Base-by-base conservation (phyloP, 2,329 filamentous ascomycete genomes). In the Rasamsonia emersonii region DNA sequence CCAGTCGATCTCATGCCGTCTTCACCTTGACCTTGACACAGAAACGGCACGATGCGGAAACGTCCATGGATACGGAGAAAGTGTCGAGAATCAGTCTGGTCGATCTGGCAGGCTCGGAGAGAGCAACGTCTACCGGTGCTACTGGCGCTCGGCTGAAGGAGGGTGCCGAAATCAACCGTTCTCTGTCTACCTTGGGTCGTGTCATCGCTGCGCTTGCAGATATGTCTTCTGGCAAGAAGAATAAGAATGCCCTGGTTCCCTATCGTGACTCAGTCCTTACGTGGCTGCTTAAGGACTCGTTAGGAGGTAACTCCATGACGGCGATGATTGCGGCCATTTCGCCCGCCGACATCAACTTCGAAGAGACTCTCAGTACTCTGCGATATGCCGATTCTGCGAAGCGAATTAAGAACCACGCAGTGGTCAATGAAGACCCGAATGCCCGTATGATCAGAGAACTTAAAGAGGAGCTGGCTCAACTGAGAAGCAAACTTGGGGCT, bases 311-410 rank as follows among this genome's bases (percentile, higher is more conserved):
- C 70, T 96, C 89, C 58, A 89, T 96, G 84, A 98, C 91, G 15
- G 91, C 91, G 38, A 98, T 98, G 93, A 98, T 98, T 69, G 93
- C 91, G 30, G 89, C 89, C 32, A 95, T 98, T 54, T 95, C 88
- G 51, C 91, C 91, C 3, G 91, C 91, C 33, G 91, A 98, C 61
- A 96, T 96, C 66, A 98, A 98, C 62, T 96, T 93, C 54, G 91
- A 98, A 45, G 91, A 98, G 61, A 98, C 93, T 0, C 70, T 98
- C 11, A 91, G 88, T 55, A 98, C 91, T 1, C 70, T 98, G 17
- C 78, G 93, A 51, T 98, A 98, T 59, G 91, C 93, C 35, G 89
- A 98, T 55, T 95, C 86, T 5, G 91, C 91, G 16, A 98, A 98
- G 66, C 79, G 91, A 49, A 98, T 98, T 72, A 96, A 96, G 85